phyloP scores from a whole-genome alignment of 768 basidiomycete genomes.

The Russula griseocarnosa region DNA sequence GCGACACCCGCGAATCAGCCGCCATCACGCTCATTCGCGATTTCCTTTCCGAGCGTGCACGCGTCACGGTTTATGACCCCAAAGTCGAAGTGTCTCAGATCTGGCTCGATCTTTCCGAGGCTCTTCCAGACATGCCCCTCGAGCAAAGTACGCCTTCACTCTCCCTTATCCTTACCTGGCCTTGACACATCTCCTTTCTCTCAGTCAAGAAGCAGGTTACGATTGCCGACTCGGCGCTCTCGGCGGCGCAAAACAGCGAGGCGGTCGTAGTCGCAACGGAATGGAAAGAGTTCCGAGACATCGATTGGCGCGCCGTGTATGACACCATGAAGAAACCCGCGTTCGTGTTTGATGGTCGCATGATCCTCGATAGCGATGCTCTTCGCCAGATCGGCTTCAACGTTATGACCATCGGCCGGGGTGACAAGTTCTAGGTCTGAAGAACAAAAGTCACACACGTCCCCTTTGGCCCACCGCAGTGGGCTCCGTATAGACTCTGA shows the following conservation, averaged over 20 bases:
- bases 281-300: constrained; percentile 93
- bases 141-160: constrained; percentile 53
- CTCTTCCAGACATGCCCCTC: constrained; percentile 57
- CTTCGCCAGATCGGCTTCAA: constrained; percentile 88
- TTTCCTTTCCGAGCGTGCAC: constrained; percentile 86
- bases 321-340: constrained; percentile 94
- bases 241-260: constrained; percentile 85
- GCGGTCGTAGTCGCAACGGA: constrained; percentile 96
- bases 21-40: constrained; percentile 91
- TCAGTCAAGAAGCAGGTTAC: constrained; percentile 86
- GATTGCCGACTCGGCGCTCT: constrained; percentile 70
- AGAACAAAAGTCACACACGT: not conserved
- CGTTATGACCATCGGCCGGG: constrained; percentile 62
- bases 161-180: constrained; percentile 9
- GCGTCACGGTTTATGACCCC: constrained; percentile 88
- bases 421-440: constrained; percentile 38
- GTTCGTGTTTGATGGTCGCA: constrained; percentile 91
- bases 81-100: constrained; percentile 84
- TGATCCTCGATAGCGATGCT: constrained; percentile 78
- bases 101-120: constrained; percentile 73
- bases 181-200: not conserved
- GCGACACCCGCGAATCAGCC: constrained; percentile 97
- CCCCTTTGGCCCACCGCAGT: not conserved
- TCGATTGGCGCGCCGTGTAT: constrained; percentile 89
- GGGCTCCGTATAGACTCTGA: not conserved